Base-by-base conservation (phyloP, 2,329 filamentous ascomycete genomes). In the Aureobasidium sp. region DNA sequence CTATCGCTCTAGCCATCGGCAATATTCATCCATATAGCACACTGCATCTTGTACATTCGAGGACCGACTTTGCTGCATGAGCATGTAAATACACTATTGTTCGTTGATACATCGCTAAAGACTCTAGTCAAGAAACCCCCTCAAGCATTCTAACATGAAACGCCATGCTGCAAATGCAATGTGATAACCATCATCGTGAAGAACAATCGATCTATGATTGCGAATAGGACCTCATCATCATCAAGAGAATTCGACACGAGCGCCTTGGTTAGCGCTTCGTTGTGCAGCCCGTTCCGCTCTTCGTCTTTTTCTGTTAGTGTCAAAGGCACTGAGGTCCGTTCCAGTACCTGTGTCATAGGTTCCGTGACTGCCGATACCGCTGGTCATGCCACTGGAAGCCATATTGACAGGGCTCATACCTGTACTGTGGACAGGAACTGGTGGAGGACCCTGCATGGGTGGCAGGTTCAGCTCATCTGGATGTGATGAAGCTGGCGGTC, bases 241-340 rank as follows among this genome's bases (percentile, higher is more conserved):
- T 57, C n/a, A 62, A 4, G 61, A 49, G 17, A 63, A 63, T 17
- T 63, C 62, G 5, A 63, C 62, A n/a, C 62, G 53, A 34, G 62
- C 44, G 29, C 62, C 61, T 61, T 56, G 47, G 20, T 61, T 37
- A 25, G 63, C 63, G 29, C 36, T 49, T 34, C 56, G 37, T 31
- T 62, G 53, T 5, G 64, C 59, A 57, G 80, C 79, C 64, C 82
- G 71, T 68, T 84, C 81, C 17, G 81, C 82, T 59, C 82, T 74
- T 68, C 82, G 74, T 63, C 82, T 72, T 61, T 79, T 71, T 52
- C 82, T 75, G 67, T 83, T 83, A 63, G 77, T 81, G 1, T 80
- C 82, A 67, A 82, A 83, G 62, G 80, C 69, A 66, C 72, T 74
- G 11, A 75, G 66, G 63, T 75, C 73, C 41, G 73, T 75, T 12